Evolutionary conservation across 805 yeast species (phyloP).

Genomic region (Metschnikowia henanensis): DNA sequence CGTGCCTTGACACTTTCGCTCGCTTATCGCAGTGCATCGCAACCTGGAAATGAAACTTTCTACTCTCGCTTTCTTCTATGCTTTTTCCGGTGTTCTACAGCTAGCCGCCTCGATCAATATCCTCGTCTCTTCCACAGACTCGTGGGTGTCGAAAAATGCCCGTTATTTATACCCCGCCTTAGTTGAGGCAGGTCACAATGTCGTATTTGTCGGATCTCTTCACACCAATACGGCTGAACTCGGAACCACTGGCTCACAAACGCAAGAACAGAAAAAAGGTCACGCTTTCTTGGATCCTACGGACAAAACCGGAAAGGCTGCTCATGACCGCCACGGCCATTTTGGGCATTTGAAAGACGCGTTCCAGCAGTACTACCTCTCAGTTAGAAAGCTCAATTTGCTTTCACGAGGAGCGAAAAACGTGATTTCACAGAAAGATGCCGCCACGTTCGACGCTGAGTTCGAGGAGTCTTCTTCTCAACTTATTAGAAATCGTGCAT

Average conservation of each 20-base stretch:
- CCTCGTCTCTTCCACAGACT: slow-evolving; percentile 32
- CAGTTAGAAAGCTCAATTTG: slow-evolving; percentile 16
- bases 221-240: not conserved
- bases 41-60: not conserved
- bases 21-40: not conserved
- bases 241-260: not conserved
- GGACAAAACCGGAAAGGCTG: not conserved
- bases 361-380: slow-evolving; percentile 30
- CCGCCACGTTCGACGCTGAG: not conserved
- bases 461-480: not conserved
- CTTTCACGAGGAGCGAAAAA: slow-evolving; percentile 23
- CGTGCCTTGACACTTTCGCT: not conserved
- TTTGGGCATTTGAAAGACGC: slow-evolving; percentile 33
- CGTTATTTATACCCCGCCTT: slow-evolving; percentile 30
- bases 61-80: not conserved
- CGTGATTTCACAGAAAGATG: slow-evolving; percentile 14
- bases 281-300: not conserved
- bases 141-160: slow-evolving; percentile 39
- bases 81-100: slow-evolving; percentile 1
- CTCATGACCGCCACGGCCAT: slow-evolving; percentile 26
- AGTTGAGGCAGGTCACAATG: slow-evolving; percentile 31
- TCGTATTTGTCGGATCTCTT: slow-evolving; percentile 33
- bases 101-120: slow-evolving; percentile 25
- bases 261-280: not conserved
- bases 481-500: slow-evolving; percentile 11